Evolutionary conservation across 176 grass and related monocot genomes (phyloP), one percentile per base, ranked within the genome.

Genomic region (Juncus effusus): DNA sequence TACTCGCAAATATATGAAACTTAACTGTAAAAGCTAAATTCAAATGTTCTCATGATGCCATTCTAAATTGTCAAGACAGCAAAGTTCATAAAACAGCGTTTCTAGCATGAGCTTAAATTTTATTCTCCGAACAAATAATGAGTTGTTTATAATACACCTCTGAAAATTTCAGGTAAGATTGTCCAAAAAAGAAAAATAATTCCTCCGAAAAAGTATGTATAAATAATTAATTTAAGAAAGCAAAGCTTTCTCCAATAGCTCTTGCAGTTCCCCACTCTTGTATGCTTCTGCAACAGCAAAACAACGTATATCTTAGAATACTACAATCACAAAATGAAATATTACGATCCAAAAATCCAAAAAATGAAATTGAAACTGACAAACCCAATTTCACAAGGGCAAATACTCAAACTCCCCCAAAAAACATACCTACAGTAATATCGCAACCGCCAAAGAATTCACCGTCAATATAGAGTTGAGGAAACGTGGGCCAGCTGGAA

Each of bases 401-500:
- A 15, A 4, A 36, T 60, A 60, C 3, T 4, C 7, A 61, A 47
- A 47, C 9, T 47, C 0, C 44, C 4, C 44, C 4, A n/a, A 38
- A 55, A 16, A 35, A 42, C 15, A 51, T 73, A 97, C 93, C 93
- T 3, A 89, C 64, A 42, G 82, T 89, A 63, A 97, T 92, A 67
- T 92, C 88, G 54, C 93, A 97, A 10, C 93, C 93, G 16, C 93
- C 93, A 14, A 92, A 92, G 80, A 97, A 97, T 56, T 97, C 93
- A 16, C 93, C 93, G 44, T 87, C 88, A 73, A 99, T 86, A 77
- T 93, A 99, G 60, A 99, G 85, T 75, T 99, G 88, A 1, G 88
- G 94, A 77, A 99, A 99, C 16, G 94, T 93, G 61, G 94, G 94
- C 88, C 94, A 99, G 78, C 78, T 79, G 56, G 94, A 99, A 80